Conservation (phyloP, 2,329 filamentous ascomycete species). For the Diplocarpon mali region DNA sequence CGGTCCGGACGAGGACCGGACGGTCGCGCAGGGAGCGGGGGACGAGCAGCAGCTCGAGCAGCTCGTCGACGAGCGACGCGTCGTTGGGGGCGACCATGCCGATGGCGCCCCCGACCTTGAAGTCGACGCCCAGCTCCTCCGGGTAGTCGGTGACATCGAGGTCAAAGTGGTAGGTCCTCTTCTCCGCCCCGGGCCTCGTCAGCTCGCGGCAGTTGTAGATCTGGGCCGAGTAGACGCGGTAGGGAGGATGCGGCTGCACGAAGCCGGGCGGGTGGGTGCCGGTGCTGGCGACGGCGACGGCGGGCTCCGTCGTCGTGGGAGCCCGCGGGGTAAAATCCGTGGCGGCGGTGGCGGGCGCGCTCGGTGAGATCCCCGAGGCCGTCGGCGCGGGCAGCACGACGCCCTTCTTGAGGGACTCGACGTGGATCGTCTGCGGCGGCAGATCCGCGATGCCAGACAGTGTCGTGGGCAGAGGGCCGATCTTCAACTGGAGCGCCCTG, state of each 20-base stretch:
- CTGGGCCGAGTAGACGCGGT: conserved; percentile 82
- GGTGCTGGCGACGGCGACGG: conserved; percentile 42
- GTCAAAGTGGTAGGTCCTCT: conserved; percentile 95
- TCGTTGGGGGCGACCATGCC: conserved; percentile 87
- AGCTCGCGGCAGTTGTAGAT: conserved; percentile 77
- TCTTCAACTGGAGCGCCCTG: conserved; percentile 62
- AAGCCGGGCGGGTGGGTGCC: conserved; percentile 69
- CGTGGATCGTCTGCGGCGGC: conserved; percentile 63
- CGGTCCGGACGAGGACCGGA: conserved; percentile 68
- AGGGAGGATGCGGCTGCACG: conserved; percentile 89
- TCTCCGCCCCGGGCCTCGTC: conserved; percentile 81
- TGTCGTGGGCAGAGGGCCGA: conserved; percentile 62
- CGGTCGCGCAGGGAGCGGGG: conserved; percentile 77
- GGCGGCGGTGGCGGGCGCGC: conserved; percentile 6
- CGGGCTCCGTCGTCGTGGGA: conserved; percentile 8
- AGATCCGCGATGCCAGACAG: conserved; percentile 62
- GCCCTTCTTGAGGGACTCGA: conserved; percentile 44
- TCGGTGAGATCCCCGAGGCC: conserved; percentile 39
- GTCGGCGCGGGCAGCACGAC: conserved; percentile 29
- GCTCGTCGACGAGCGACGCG: conserved; percentile 62
- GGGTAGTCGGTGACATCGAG: conserved; percentile 94
- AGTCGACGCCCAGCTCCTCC: conserved; percentile 72
- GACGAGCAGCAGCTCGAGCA: conserved; percentile 72
- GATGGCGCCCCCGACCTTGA: conserved; percentile 93
- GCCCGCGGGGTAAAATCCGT: conserved; percentile 26